Evolutionary conservation across 129 eudicot genomes (phyloP).

Genomic region (Calendula officinalis): DNA sequence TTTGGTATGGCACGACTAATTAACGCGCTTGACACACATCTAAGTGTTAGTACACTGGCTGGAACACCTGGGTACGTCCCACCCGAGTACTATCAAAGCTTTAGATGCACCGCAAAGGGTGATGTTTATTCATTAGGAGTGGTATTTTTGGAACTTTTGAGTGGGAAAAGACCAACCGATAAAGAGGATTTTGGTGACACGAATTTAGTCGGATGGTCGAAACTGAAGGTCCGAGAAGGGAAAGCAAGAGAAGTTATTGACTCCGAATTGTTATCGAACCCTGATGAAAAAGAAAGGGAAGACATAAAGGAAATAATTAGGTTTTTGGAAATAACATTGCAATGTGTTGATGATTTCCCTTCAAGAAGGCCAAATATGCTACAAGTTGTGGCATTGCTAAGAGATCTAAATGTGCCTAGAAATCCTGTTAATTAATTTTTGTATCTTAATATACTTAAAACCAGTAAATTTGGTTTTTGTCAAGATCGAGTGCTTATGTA

Average conservation of each 20-base stretch:
- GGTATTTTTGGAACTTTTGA: constrained; percentile 62
- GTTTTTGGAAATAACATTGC: constrained; percentile 68
- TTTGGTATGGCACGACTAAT: constrained; percentile 91
- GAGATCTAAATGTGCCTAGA: constrained; percentile 59
- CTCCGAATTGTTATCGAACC: constrained; percentile 44
- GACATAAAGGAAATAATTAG: constrained; percentile 77
- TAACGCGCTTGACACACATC: constrained; percentile 81
- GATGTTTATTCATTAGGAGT: constrained; percentile 90
- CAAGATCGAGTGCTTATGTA: constrained; percentile 19
- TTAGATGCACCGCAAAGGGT: constrained; percentile 81
- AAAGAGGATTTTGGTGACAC: constrained; percentile 94
- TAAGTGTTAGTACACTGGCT: constrained; percentile 76
- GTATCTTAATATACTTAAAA: not conserved
- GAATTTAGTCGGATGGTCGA: constrained; percentile 86
- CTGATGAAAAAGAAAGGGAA: constrained; percentile 52
- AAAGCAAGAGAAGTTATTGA: constrained; percentile 87
- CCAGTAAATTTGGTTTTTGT: constrained; percentile 20
- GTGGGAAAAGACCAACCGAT: constrained; percentile 83
- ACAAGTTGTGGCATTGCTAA: constrained; percentile 80
- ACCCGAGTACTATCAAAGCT: constrained; percentile 90
- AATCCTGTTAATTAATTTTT: constrained; percentile 26
- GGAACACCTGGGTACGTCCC: constrained; percentile 95
- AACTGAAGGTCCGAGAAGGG: constrained; percentile 84
- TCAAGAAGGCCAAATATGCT: constrained; percentile 92
- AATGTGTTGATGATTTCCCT: constrained; percentile 94